Percentiles rank a stretch among this genome's conserved stretches.
Conservation (phyloP, 1,139 yeast species). For the Blastobotrys raffinosifermentans region DNA sequence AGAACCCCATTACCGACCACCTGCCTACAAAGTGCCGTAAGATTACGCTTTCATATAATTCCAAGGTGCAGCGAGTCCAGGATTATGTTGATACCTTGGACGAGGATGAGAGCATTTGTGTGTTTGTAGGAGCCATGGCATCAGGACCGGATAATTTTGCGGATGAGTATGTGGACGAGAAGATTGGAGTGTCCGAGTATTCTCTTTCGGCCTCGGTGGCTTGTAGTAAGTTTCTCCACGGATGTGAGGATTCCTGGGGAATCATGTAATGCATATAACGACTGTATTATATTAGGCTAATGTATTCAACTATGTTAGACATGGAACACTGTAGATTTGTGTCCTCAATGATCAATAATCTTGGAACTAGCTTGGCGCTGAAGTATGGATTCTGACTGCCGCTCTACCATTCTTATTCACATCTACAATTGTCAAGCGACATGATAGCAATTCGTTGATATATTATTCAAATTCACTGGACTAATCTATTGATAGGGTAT, state of each 20-base stretch:
- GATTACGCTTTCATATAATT: slow-evolving; percentile 89
- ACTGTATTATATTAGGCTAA: no score
- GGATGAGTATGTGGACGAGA: slow-evolving; percentile 93
- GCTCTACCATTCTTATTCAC: no score
- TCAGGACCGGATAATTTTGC: slow-evolving; percentile 97
- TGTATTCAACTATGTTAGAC: no score
- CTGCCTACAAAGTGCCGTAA: slow-evolving; percentile 94
- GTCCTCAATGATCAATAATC: no score
- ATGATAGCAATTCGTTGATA: no score
- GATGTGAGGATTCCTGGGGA: slow-evolving; percentile 97
- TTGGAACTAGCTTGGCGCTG: no score
- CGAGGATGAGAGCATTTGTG: slow-evolving; percentile 90
- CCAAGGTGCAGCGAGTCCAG: slow-evolving; percentile 80
- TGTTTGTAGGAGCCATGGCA: slow-evolving; percentile 98
- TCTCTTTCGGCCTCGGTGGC: slow-evolving; percentile 97
- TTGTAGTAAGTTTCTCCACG: slow-evolving; percentile 96
- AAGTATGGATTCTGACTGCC: no score
- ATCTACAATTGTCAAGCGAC: no score
- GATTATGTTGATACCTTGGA: slow-evolving; percentile 78
- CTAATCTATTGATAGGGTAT: no score
- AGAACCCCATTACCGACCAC: slow-evolving; percentile 95
- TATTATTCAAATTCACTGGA: no score
- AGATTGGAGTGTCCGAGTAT: slow-evolving; percentile 90
- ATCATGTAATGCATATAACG: slow-evolving; percentile 41
- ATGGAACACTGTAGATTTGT: no score